These are phyloP conservation scores for Suillus alpinus DNA, from an alignment of 768 basidiomycete species.

Conservation along the genomic window DNA sequence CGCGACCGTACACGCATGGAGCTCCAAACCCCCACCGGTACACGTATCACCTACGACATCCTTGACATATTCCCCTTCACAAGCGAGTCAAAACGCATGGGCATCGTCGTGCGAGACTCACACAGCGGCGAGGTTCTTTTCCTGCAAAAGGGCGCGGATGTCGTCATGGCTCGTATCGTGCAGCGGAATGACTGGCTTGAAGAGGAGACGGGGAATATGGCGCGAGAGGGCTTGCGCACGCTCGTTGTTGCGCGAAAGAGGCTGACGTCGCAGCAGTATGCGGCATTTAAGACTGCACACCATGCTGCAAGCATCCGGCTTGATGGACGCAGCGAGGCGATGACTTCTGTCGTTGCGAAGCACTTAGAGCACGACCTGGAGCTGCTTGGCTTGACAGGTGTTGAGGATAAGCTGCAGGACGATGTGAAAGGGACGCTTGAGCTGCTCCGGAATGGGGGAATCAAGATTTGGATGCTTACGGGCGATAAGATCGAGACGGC, in stretches of 20 bases:
- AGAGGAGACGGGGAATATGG: constrained; percentile 99
- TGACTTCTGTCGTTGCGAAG: constrained; percentile 69
- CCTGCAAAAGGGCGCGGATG: constrained; percentile 96
- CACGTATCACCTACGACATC: constrained; percentile 71
- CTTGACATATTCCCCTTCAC: constrained; percentile 98
- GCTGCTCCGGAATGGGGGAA: constrained; percentile 88
- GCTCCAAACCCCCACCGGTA: constrained; percentile 68
- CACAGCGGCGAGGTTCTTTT: constrained; percentile 80
- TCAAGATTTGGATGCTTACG: constrained; percentile 99
- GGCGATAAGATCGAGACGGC: constrained; percentile 99
- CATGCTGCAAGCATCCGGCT: constrained; percentile 77
- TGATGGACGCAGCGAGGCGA: constrained; percentile 80
- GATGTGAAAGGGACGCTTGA: constrained; percentile 94
- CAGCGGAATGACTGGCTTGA: constrained; percentile 98
- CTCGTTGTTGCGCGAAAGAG: constrained; percentile 88
- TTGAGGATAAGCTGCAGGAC: constrained; percentile 98
- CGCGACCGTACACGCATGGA: constrained; percentile 92
- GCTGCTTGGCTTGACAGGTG: constrained; percentile 92
- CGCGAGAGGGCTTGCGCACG: constrained; percentile 90
- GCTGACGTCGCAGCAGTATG: constrained; percentile 65
- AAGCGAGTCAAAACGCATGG: constrained; percentile 98
- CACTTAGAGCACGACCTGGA: constrained; percentile 88
- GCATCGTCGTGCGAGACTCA: constrained; percentile 86
- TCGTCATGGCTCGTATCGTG: constrained; percentile 95
- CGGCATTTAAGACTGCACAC: constrained; percentile 67